Evolutionary conservation across 306 rosid species (phyloP), one percentile per base, ranked within the genome.

Genomic region (Glycine soja): DNA sequence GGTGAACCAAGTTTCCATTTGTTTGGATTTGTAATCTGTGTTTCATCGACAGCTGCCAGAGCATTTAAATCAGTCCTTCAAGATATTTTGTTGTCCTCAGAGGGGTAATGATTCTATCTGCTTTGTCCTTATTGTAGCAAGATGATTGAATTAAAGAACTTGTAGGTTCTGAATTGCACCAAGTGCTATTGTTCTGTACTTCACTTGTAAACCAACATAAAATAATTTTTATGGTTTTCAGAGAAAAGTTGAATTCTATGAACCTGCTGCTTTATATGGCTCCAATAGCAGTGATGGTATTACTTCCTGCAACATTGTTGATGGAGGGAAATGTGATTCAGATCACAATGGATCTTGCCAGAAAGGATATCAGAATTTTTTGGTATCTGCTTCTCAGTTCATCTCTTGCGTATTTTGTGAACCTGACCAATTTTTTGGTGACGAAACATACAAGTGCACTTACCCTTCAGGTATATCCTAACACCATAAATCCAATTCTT

Each of bases 51-150:
- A 1, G 86, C 88, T 40, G 84, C 88, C 5, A 81, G 90, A 69
- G 90, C 90, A 59, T 81, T 87, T 16, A 87, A 87, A 81, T 87
- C 90, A 6, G 90, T 87, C 59, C 89, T 86, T 45, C 89, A 86
- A 80, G 83, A 42, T 64, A 81, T 86, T 67, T 83, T 83, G 79
- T 74, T 87, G 57, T 84, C 90, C 3, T 87, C 88, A 0, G 88
- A 87, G 14, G 90, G 88, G 90, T 87, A 84, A 52, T 19, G 43
- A 68, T 62, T 10, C 11, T 61, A 9, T 77, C 48, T 57, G 1
- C 47, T 77, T 38, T 40, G 3, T 71, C 61, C 32, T 52, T 40
- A 7, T 47, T 48, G 3, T 76, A 10, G n/a, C 36, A 47, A 56
- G 2, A 54, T 53, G 40, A 53, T 19, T 45, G 18, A 65, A 50